A percentile compares a stretch with the other conserved stretches of the same genome.
Conservation (phyloP, 805 yeast species). For the Suhomyces prunicola region DNA sequence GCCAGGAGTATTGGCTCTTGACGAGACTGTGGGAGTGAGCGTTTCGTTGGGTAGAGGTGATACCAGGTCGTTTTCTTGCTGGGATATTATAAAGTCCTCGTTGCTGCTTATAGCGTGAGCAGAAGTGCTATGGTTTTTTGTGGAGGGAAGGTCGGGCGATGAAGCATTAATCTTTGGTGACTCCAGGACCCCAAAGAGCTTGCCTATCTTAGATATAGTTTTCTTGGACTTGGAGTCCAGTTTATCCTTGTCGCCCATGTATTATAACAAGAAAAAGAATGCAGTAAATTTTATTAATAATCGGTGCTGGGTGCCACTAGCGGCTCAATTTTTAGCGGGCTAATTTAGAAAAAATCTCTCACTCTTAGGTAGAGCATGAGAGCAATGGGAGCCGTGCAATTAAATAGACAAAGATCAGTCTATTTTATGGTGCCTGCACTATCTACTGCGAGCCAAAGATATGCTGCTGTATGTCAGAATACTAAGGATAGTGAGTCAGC, state of each 20-base stretch:
- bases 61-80: conserved; percentile 8
- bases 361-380: not conserved
- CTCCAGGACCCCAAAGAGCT: conserved; percentile 23
- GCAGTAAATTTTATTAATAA: not conserved
- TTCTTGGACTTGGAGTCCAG: conserved; percentile 20
- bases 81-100: conserved; percentile 3
- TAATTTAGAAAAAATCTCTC: not conserved
- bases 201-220: conserved; percentile 22
- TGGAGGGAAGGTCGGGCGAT: conserved; percentile 2
- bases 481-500: not conserved
- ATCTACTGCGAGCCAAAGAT: not conserved
- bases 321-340: not conserved
- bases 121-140: not conserved
- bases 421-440: not conserved
- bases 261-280: not conserved
- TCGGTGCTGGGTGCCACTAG: not conserved
- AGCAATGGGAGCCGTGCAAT: not conserved
- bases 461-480: not conserved
- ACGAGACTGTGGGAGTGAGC: not conserved
- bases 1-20: conserved; percentile 8
- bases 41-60: conserved; percentile 10
- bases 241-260: conserved; percentile 1
- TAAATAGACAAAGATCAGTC: not conserved
- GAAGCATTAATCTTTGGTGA: not conserved
- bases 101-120: not conserved